Conservation (phyloP, 2,329 filamentous ascomycete species). For the Penicillium oxalicum region DNA sequence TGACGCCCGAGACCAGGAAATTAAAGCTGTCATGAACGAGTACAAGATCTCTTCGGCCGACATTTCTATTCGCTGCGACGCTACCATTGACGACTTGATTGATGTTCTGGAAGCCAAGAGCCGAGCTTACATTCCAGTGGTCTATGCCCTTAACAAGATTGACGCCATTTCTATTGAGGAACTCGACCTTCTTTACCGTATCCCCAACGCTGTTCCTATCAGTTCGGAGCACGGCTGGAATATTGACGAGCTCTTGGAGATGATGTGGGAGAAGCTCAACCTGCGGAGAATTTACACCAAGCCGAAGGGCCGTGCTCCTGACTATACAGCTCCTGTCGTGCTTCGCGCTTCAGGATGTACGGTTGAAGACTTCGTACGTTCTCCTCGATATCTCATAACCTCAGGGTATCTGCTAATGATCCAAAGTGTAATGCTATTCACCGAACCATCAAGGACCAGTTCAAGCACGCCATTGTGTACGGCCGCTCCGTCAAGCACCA, state of each 20-base stretch:
- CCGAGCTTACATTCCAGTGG: constrained; percentile 95
- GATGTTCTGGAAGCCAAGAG: constrained; percentile 92
- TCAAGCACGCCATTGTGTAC: constrained; percentile 93
- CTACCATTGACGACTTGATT: constrained; percentile 94
- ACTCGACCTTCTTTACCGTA: constrained; percentile 89
- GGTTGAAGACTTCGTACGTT: constrained; percentile 91
- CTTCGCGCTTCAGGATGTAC: constrained; percentile 76
- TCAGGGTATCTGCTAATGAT: constrained; percentile 29
- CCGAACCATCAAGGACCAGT: constrained; percentile 90
- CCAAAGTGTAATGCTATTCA: constrained; percentile 90
- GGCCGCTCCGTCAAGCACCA: constrained; percentile 98
- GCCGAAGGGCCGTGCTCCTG: constrained; percentile 88
- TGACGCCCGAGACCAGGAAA: constrained; percentile 53
- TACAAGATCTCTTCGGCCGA: constrained; percentile 96
- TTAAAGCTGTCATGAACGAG: constrained; percentile 95
- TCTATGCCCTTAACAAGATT: constrained; percentile 99
- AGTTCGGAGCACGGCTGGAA: constrained; percentile 98
- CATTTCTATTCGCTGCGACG: constrained; percentile 95
- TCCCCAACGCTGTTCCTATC: constrained; percentile 94
- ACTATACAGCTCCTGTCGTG: constrained; percentile 88
- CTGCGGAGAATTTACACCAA: constrained; percentile 94
- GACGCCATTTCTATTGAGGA: constrained; percentile 97
- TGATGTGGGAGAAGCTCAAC: constrained; percentile 97
- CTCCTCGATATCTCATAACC: background rate
- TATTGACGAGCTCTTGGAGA: constrained; percentile 89